These are phyloP conservation scores for Gracilaria gracilis DNA, from an alignment of 23 red algal species.

Conservation along the genomic window DNA sequence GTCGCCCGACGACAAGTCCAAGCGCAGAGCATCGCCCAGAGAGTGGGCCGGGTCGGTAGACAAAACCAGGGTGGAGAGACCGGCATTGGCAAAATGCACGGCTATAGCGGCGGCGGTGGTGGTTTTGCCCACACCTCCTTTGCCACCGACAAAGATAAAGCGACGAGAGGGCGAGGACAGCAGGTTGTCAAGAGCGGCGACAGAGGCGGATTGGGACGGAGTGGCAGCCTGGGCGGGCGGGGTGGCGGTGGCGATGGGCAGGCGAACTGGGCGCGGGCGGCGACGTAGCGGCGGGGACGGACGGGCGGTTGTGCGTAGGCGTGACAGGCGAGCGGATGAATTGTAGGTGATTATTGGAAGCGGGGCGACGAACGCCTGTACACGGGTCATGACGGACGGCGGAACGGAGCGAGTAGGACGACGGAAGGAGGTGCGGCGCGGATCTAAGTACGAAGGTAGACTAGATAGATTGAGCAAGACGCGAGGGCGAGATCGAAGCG, in stretches of 20 bases:
- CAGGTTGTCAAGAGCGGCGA: slow-evolving; percentile 37
- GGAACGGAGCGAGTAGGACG: background rate
- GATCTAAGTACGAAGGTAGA: no score
- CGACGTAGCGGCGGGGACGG: background rate
- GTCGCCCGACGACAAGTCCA: slow-evolving; percentile 77
- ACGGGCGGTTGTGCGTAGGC: background rate
- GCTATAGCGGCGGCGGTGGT: slow-evolving; percentile 87
- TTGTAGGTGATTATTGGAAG: background rate
- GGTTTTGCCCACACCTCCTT: slow-evolving; percentile 98
- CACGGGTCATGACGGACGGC: background rate
- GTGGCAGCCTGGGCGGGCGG: background rate
- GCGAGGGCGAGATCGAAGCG: background rate
- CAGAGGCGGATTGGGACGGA: slow-evolving; percentile 9
- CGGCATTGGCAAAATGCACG: slow-evolving; percentile 72
- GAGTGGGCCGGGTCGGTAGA: slow-evolving; percentile 98
- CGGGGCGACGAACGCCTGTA: background rate
- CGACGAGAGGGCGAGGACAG: slow-evolving; percentile 34
- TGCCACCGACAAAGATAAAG: slow-evolving; percentile 89
- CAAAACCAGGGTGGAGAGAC: slow-evolving; percentile 87
- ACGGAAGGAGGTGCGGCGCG: background rate
- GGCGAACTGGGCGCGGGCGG: background rate
- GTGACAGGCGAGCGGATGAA: background rate
- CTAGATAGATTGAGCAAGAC: no score
- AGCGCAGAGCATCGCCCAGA: slow-evolving; percentile 85
- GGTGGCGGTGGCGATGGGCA: background rate